Evolutionary conservation across 2,329 filamentous ascomycete genomes (phyloP), one percentile per base, ranked within the genome.

Genomic region (Colletotrichum neosansevieriae): DNA sequence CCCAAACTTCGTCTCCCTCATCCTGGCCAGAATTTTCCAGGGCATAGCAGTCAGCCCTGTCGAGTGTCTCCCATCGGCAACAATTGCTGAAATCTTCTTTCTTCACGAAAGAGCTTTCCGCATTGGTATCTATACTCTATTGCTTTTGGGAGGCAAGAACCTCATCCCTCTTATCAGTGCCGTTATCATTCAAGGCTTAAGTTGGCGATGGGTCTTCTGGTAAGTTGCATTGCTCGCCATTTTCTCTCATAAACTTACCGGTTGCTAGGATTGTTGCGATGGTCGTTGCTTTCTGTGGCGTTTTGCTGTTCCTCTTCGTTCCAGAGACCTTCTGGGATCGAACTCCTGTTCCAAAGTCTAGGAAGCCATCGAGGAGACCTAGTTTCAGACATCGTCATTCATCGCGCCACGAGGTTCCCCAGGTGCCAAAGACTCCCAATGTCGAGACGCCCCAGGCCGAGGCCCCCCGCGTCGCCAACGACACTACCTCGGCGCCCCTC

Each of bases 261-360:
- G 34, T 13, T 10, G 13, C 3, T 58, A 92, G 91, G 91, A 90
- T 97, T 63, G 89, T 97, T 51, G 89, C 94, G 0, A 92, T 97
- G 3, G 82, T 97, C 10, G 92, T 94, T 38, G 93, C 85, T 0
- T 87, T 93, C 54, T 90, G 89, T 68, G 86, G 90, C 42, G 77
- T 88, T 19, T 81, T 97, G 3, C 84, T 98, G 1, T 97, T 97
- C 77, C 84, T 98, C 67, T 97, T 97, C 73, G 93, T 97, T 0
- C 95, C 95, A 0, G 95, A 98, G 80, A 97, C 94, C 0, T 98
- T 97, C 72, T 98, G 95, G 95, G 94, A 98, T 78, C 86, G 95
- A 54, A 91, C 91, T 2, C 94, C 94, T 2, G 66, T 78, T 34
- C 79, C 80, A 1, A 77, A 73, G 51, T 75, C 79, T 3, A 76